Evolutionary conservation across 768 basidiomycete species (phyloP).

Genomic region (Dendrothele bispora): DNA sequence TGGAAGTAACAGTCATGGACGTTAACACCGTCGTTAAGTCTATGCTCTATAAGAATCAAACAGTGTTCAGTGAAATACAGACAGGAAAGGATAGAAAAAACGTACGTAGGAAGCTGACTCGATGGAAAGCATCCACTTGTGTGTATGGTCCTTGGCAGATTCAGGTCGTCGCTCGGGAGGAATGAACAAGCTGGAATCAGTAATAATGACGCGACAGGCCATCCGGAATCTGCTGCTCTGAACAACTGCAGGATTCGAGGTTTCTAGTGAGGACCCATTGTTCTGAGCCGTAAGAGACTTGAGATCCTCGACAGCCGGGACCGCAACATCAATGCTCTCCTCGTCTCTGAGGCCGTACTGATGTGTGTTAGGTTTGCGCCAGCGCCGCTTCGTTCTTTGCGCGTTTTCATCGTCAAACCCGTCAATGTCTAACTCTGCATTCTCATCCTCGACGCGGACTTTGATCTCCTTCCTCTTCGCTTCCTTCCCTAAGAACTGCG

Average conservation of each 20-base stretch:
- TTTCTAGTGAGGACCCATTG: not conserved
- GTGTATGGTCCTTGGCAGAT: conserved; percentile 29
- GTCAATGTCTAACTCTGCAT: conserved; percentile 38
- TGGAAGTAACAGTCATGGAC: conserved; percentile 33
- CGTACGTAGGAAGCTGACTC: conserved; percentile 53
- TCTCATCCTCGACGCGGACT: conserved; percentile 36
- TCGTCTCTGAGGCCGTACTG: conserved; percentile 20
- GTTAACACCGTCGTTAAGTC: conserved; percentile 47
- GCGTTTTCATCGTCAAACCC: conserved; percentile 5
- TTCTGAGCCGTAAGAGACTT: not conserved
- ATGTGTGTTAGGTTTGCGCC: conserved; percentile 39
- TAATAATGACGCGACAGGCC: conserved; percentile 43
- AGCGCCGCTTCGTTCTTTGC: conserved; percentile 18
- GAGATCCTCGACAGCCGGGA: not conserved
- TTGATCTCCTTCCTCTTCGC: conserved; percentile 41
- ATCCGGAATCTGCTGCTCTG: conserved; percentile 49
- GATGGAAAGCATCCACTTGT: conserved; percentile 58
- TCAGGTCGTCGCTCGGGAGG: conserved; percentile 32
- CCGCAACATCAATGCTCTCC: not conserved
- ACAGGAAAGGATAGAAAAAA: not conserved
- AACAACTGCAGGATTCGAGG: conserved; percentile 11
- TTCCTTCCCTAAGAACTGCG: conserved; percentile 46
- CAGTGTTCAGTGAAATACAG: conserved; percentile 1
- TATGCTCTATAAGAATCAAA: conserved; percentile 19
- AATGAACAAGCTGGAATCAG: conserved; percentile 50